Evolutionary conservation across 225 moss, liverwort and hornwort genomes (phyloP).

Genomic region (Polytrichum commune): DNA sequence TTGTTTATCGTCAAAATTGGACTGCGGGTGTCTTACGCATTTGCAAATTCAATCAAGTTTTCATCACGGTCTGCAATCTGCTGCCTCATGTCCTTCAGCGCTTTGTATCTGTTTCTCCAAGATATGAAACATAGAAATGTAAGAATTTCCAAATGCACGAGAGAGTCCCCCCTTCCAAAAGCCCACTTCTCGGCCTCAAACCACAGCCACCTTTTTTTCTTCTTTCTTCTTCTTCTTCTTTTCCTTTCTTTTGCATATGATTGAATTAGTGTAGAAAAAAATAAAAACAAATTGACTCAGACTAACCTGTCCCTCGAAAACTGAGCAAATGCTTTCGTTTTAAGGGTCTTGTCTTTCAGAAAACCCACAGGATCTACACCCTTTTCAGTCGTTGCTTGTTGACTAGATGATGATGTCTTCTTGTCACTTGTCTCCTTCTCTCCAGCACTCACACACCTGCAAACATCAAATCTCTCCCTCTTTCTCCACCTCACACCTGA

Average conservation of each 20-base stretch:
- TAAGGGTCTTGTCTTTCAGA: slow-evolving; percentile 44
- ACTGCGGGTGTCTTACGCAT: slow-evolving; percentile 34
- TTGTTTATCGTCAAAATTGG: too few relatives aligned
- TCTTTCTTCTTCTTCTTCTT: too few relatives aligned
- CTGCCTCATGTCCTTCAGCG: slow-evolving; percentile 52
- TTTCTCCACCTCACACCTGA: slow-evolving; percentile 5
- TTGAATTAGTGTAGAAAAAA: background rate
- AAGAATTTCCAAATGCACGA: background rate
- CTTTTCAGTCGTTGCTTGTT: slow-evolving; percentile 16
- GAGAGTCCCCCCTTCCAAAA: background rate
- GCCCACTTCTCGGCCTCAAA: background rate
- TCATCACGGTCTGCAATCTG: slow-evolving; percentile 49
- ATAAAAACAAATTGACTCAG: background rate
- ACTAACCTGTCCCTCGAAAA: slow-evolving; percentile 53
- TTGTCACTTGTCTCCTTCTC: slow-evolving; percentile 17
- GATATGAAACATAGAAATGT: background rate
- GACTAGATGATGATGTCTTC: slow-evolving; percentile 6
- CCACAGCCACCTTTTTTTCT: too few relatives aligned
- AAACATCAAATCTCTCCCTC: slow-evolving; percentile 7
- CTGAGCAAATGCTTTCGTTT: slow-evolving; percentile 53
- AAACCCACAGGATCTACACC: slow-evolving; percentile 46
- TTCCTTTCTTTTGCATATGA: background rate
- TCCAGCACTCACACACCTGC: slow-evolving; percentile 21
- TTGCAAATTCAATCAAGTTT: slow-evolving; percentile 54
- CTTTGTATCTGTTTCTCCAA: slow-evolving; percentile 44